Base-by-base conservation (phyloP, 2,329 filamentous ascomycete genomes). In the Venturia nashicola region DNA sequence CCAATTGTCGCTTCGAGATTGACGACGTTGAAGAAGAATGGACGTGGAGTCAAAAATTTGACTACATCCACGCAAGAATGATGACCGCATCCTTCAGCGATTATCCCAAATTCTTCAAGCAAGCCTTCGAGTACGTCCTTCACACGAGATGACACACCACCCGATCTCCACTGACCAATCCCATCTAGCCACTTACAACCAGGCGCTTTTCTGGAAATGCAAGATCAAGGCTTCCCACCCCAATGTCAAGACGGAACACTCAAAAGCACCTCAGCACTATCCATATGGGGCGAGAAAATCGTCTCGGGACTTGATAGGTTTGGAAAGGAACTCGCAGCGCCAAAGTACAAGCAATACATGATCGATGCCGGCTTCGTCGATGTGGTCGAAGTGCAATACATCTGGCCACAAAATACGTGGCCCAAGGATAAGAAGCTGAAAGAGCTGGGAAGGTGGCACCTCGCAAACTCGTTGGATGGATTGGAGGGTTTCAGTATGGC, bases 341-440 rank as follows among this genome's bases (percentile, higher is more conserved):
- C 40, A 16, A 54, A 57, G 1, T 62, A 57, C 46, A 55, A 61
- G n/a, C 42, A 40, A 27, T 43, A 64, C 59, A 54, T 65, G 59
- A 14, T 39, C 6, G 78, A 80, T 14, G 81, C 78, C 0, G 83
- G 83, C 0, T 85, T 85, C 66, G 72, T 76, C 55, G 77, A 83
- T 63, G 77, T 86, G 14, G 43, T 18, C 18, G 39, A 39, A 16
- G 34, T 63, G 32, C 65, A 39, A 27, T 59, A 62, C 57, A 63
- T 67, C 69, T 78, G 81, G 72, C 82, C 82, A 0, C 75, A 75
- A 42, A 81, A 79, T 67, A 70, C 74, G 12, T 85, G 82, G 82
- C 78, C 81, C 0, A 78, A 64, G 55, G 62, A 64, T 18, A 36
- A 46, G 42, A 60, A 70, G 14, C 55, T 72, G 51, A 61, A 72